Base-by-base conservation (phyloP, 2,329 filamentous ascomycete species). In the Monosporascus sp. region DNA sequence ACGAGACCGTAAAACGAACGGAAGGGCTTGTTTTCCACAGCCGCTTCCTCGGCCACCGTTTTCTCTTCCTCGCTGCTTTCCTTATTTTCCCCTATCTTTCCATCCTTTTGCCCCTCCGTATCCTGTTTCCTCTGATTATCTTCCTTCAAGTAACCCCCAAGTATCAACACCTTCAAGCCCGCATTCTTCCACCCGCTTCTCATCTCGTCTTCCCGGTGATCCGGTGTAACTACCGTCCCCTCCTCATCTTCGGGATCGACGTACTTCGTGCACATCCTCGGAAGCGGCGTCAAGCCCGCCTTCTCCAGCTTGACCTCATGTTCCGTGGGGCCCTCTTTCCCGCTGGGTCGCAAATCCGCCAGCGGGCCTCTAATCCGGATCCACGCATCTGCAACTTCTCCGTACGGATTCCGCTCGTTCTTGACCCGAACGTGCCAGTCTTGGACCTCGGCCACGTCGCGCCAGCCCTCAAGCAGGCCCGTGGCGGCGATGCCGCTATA, bases 351-450 rank as follows among this genome's bases (percentile, higher is more conserved):
- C 17, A 55, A 48, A 28, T 37, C 20, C 24, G 48, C 20, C 0
- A 55, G n/a, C 9, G 59, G 59, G 9, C 50, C 58, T 18, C 40
- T 51, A 43, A 61, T 37, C 14, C 44, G 51, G 14, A 61, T 49
- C 58, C 56, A 60, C 6, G 58, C 59, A 28, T 41, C 26, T 18
- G 50, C 45, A 3, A 60, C 48, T 41, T 57, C 54, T 7, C 59
- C 59, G 35, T 46, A 60, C 2, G 59, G 58, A 49, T 59, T 55
- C 18, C 50, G 26, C 11, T 37, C 28, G 7, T 31, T 51, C 20
- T 53, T 55, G 40, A 54, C 47, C 5, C 56, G 48, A 17, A 56
- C 51, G 15, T 55, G 26, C 56, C 56, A 61, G 5, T 52, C 52
- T 22, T 50, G 14, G 17, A 58, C 35, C 3, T 49, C 40, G 7